phyloP scores from a whole-genome alignment of 2,329 filamentous ascomycete species.

The Harringtonia aguacate region DNA sequence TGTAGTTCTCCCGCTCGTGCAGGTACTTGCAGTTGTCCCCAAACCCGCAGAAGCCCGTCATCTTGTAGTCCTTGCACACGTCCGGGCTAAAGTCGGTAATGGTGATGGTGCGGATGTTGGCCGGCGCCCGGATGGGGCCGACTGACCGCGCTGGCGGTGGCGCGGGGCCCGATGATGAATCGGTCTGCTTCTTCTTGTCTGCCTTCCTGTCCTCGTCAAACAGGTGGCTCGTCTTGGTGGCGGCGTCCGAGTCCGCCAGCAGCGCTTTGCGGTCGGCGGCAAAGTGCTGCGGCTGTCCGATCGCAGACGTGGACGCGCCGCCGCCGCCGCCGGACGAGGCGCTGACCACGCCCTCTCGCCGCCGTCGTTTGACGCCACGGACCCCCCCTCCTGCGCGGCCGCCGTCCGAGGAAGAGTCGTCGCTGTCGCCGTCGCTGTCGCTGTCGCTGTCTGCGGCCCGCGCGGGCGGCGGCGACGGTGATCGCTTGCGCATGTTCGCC shows the following conservation, averaged over 20 bases:
- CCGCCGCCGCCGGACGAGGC: conserved; percentile 21
- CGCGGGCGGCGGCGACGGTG: conserved; percentile 63
- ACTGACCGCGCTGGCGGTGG: conserved; percentile 34
- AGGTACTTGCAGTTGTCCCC: conserved; percentile 76
- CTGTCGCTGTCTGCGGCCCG: conserved; percentile 39
- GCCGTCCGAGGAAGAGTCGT: conserved; percentile 64
- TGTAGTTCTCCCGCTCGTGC: conserved; percentile 67
- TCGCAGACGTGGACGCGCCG: conserved; percentile 1
- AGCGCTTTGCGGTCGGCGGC: conserved; percentile 52
- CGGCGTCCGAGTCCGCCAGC: conserved; percentile 66
- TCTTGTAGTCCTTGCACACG: conserved; percentile 70
- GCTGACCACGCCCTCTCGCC: conserved; percentile 25
- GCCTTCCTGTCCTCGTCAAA: conserved; percentile 26
- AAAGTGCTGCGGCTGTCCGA: conserved; percentile 17
- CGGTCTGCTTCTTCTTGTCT: conserved; percentile 28
- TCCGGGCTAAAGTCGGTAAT: conserved; percentile 86
- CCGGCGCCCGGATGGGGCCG: conserved; percentile 78
- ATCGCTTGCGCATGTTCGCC: conserved; percentile 68
- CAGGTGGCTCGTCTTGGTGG: conserved; percentile 75
- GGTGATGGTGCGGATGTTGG: conserved; percentile 84
- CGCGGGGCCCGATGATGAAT: background rate
- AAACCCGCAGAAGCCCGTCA: conserved; percentile 48
- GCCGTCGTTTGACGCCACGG: conserved; percentile 62
- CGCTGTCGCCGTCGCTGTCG: conserved; percentile 40
- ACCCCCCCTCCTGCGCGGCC: conserved; percentile 33